Base-by-base conservation (phyloP, 2,329 filamentous ascomycete species). In the Aspergillus brunneoviolaceus region DNA sequence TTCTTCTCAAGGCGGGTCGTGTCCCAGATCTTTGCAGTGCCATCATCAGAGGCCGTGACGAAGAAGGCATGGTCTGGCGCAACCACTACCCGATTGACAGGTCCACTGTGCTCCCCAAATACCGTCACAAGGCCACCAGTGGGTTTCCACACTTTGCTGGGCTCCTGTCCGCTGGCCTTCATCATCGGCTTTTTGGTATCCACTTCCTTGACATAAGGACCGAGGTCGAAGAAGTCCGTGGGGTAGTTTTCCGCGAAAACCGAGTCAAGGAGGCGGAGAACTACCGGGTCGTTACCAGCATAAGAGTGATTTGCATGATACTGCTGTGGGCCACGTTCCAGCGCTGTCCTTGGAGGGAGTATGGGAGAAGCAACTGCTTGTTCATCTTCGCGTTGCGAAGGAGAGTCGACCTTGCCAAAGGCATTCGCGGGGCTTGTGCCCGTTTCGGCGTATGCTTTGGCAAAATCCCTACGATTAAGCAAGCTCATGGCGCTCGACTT, bases 61-160 rank as follows among this genome's bases (percentile, higher is more conserved):
- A 99, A 99, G 78, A 99, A 99, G 4, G 88, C 80, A 73, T 99
- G 94, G 71, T 99, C 95, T 0, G 94, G 92, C 1, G 95, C 89
- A 7, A 92, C 86, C 2, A 90, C 82, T 11, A 98, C 86, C 10
- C 93, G 87, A 70, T 90, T 96, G 64, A 98, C 86, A 7, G 91
- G 85, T 0, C 87, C 91, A 29, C 83, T 87, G 72, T 99, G 95
- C 73, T 99, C 95, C 1, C 90, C 87, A 70, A 98, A 92, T 1
- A 91, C 91, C 2, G 93, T 92, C 21, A 98, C 89, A 9, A 98
- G 82, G 55, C 87, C 88, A 1, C 95, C 93, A 57, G 88, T 86
- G 0, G 95, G 95, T 65, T 87, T 88, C 95, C 95, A 99, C 2
- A 86, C 84, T 58, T 85, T 86, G 35, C 88, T 75, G 53, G 75